Base-by-base conservation (phyloP, 148 eudicot genomes). In the Selenicereus undatus region DNA sequence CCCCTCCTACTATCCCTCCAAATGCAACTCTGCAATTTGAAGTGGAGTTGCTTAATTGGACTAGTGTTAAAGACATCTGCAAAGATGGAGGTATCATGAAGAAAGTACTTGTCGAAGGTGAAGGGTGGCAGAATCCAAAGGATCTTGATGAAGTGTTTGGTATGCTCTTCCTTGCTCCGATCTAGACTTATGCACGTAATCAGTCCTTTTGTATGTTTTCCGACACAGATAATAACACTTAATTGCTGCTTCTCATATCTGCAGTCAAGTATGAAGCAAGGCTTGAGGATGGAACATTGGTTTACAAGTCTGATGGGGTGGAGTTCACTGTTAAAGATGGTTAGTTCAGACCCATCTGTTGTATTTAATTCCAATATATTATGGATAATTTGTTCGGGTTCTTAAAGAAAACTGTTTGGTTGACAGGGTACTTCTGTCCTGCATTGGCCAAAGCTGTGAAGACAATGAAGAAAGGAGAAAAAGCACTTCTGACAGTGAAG, bases 391-490 rank as follows among this genome's bases (percentile, higher is more conserved):
- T 72, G 27, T 21, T 27, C 2, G 12, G 29, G 8, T 26, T 3
- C 14, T 27, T 13, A 32, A 42, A 13, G 65, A 16, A 50, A 60
- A 11, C 71, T 12, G 8, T 30, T 30, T 77, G 18, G 24, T 24
- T 20, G 51, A 20, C 85, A 91, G 97, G 98, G 39, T 86, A 81
- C 69, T 91, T 94, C 81, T 94, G 97, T 84, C 93, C 97, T 82
- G 98, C 98, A 24, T 70, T 94, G 75, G 79, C 97, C 8, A 92
- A 89, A 82, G 98, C 94, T 72, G 89, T 92, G 81, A 94, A 92
- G 78, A 94, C 97, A 22, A 92, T 94, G 98, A 94, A 94, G 90
- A 94, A 91, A 85, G 98, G 97, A 26, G 98, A 94, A 66, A 91
- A 87, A 62, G 98, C 84, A 35, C 68, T 84, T 51, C 86, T 94